Percentiles rank a stretch among this genome's conserved stretches.
Conservation (phyloP, 2,329 filamentous ascomycete genomes). For the Zelopaecilomyces penicillatus region DNA sequence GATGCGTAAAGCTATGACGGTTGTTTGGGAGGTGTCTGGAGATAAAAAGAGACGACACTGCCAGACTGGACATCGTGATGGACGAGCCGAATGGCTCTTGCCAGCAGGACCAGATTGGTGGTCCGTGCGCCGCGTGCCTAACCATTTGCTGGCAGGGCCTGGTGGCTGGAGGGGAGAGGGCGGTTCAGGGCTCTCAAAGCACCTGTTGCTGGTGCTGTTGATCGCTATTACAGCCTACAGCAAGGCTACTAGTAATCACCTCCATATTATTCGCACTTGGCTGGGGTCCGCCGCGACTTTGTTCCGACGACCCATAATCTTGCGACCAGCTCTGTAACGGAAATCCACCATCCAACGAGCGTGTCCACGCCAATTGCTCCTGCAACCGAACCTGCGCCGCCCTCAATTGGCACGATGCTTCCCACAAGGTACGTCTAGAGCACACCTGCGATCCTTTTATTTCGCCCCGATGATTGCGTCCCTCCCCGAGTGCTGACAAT, state of each 20-base stretch:
- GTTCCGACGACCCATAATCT: slow-evolving; percentile 12
- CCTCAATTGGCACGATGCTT: slow-evolving; percentile 26
- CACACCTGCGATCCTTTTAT: neutral
- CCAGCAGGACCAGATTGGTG: no score
- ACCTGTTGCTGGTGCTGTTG: neutral
- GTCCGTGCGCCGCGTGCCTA: no score
- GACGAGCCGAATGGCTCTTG: no score
- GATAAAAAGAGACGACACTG: no score
- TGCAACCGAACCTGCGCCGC: no score
- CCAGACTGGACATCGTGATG: no score
- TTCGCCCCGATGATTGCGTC: neutral
- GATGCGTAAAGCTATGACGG: no score
- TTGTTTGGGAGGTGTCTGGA: no score
- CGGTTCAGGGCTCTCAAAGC: neutral
- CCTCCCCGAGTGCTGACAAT: slow-evolving; percentile 10
- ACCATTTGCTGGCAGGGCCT: no score
- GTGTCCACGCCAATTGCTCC: neutral
- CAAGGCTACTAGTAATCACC: neutral
- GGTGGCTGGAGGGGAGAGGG: neutral
- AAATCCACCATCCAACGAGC: neutral
- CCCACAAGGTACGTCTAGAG: slow-evolving; percentile 27
- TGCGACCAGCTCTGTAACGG: neutral
- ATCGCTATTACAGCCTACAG: neutral
- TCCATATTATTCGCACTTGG: neutral
- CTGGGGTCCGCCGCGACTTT: slow-evolving; percentile 11